These are phyloP conservation scores for Symmetrospora coprosmae DNA, from an alignment of 768 basidiomycete species.

Conservation along the genomic window DNA sequence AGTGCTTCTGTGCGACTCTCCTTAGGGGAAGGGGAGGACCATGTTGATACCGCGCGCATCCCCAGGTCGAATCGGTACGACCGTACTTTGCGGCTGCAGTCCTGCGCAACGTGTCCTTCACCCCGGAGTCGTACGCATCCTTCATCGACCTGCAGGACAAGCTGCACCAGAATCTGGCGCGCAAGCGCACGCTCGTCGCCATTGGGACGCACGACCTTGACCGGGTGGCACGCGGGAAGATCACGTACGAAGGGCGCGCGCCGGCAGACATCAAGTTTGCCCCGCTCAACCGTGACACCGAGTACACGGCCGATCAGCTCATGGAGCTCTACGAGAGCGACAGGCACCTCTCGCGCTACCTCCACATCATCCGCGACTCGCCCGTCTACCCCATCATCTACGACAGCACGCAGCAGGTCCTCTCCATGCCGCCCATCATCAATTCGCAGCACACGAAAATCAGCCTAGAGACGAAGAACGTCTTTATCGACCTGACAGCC, in stretches of 20 bases:
- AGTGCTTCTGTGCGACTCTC: slow-evolving; percentile 34
- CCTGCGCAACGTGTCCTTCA: slow-evolving; percentile 78
- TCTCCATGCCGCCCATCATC: slow-evolving; percentile 97
- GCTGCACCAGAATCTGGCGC: slow-evolving; percentile 86
- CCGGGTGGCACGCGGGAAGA: slow-evolving; percentile 48
- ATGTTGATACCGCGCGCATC: not conserved
- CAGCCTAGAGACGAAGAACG: slow-evolving; percentile 74
- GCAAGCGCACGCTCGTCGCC: slow-evolving; percentile 75
- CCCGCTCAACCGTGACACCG: slow-evolving; percentile 64
- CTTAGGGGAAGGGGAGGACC: too few relatives aligned
- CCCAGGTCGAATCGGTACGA: slow-evolving; percentile 46
- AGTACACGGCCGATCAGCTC: slow-evolving; percentile 72
- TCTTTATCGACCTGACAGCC: slow-evolving; percentile 94
- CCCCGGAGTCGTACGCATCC: slow-evolving; percentile 72
- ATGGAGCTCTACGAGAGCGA: slow-evolving; percentile 94
- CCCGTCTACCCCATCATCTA: slow-evolving; percentile 97
- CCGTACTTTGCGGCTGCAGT: slow-evolving; percentile 84
- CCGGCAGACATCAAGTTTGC: slow-evolving; percentile 83
- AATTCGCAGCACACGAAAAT: slow-evolving; percentile 97
- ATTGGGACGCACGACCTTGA: slow-evolving; percentile 97
- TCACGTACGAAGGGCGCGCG: slow-evolving; percentile 39
- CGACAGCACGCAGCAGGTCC: slow-evolving; percentile 67
- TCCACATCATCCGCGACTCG: slow-evolving; percentile 83
- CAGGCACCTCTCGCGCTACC: slow-evolving; percentile 73
- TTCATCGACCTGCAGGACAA: slow-evolving; percentile 99